Percentiles rank a stretch among this genome's conserved stretches.
These are phyloP conservation scores for Mycena epipterygia DNA, from an alignment of 768 basidiomycete species.

Conservation along the genomic window DNA sequence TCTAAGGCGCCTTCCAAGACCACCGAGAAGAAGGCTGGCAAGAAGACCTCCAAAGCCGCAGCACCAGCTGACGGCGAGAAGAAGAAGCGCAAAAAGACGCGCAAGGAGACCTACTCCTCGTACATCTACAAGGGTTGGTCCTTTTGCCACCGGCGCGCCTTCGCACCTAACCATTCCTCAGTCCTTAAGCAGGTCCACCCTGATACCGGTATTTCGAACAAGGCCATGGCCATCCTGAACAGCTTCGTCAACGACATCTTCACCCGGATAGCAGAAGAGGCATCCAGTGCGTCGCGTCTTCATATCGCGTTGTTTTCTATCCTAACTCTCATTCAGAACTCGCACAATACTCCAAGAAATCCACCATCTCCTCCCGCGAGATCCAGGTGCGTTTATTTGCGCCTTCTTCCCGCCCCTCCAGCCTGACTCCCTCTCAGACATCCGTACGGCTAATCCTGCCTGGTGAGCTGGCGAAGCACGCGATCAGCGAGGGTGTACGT, in stretches of 20 bases:
- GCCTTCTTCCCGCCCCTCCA: no score
- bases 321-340: slow-evolving; percentile 70
- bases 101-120: slow-evolving; percentile 94
- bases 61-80: slow-evolving; percentile 79
- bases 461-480: slow-evolving; percentile 95
- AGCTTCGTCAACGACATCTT: slow-evolving; percentile 97
- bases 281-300: slow-evolving; percentile 74
- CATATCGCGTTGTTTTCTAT: neutral
- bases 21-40: slow-evolving; percentile 70
- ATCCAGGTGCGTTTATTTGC: slow-evolving; percentile 60
- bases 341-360: slow-evolving; percentile 97
- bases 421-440: slow-evolving; percentile 61
- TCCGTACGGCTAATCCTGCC: slow-evolving; percentile 97
- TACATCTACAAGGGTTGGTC: slow-evolving; percentile 90
- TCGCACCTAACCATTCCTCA: slow-evolving; percentile 43
- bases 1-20: slow-evolving; percentile 34
- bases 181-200: slow-evolving; percentile 98
- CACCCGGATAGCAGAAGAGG: slow-evolving; percentile 91
- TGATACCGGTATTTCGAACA: slow-evolving; percentile 99
- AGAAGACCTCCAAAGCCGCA: slow-evolving; percentile 81
- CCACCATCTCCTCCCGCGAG: slow-evolving; percentile 98
- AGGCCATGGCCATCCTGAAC: slow-evolving; percentile 98
- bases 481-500: slow-evolving; percentile 59
- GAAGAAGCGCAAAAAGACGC: slow-evolving; percentile 88
- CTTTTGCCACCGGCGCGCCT: neutral